A percentile compares a stretch with the other conserved stretches of the same genome.
These are phyloP conservation scores for Phalaenopsis equestris DNA, from an alignment of 106 monocot genomes.

Conservation along the genomic window DNA sequence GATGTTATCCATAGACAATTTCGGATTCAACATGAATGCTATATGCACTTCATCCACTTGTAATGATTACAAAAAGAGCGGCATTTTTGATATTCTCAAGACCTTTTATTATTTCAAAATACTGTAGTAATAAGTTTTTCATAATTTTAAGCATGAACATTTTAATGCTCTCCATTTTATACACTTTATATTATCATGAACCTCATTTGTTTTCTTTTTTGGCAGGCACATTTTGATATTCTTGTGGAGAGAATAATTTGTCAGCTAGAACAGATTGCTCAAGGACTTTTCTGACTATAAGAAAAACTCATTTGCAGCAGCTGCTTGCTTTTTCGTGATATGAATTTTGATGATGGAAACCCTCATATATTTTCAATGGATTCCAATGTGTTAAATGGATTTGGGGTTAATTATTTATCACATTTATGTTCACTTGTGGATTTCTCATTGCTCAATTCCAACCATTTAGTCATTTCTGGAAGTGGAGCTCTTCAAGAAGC, in stretches of 20 bases:
- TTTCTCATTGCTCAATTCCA: slow-evolving; percentile 33
- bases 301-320: background rate
- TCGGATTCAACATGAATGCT: too few relatives aligned
- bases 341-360: slow-evolving; percentile 2
- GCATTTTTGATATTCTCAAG: too few relatives aligned
- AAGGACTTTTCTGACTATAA: background rate
- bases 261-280: background rate
- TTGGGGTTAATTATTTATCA: slow-evolving; percentile 42
- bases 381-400: slow-evolving; percentile 37
- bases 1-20: too few relatives aligned
- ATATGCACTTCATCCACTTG: too few relatives aligned
- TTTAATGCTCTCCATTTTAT: background rate
- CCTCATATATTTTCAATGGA: slow-evolving; percentile 30
- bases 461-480: slow-evolving; percentile 43
- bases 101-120: too few relatives aligned
- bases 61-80: too few relatives aligned
- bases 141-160: background rate
- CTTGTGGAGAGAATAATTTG: background rate
- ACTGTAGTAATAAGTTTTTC: background rate
- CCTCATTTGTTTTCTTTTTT: background rate
- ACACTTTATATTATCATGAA: background rate
- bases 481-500: slow-evolving; percentile 53
- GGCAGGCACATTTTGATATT: background rate
- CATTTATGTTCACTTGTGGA: slow-evolving; percentile 51
- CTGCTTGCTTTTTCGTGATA: background rate